These are phyloP conservation scores for Tritrichomonas foetus DNA, from an alignment of 208 protist species.

Conservation along the genomic window DNA sequence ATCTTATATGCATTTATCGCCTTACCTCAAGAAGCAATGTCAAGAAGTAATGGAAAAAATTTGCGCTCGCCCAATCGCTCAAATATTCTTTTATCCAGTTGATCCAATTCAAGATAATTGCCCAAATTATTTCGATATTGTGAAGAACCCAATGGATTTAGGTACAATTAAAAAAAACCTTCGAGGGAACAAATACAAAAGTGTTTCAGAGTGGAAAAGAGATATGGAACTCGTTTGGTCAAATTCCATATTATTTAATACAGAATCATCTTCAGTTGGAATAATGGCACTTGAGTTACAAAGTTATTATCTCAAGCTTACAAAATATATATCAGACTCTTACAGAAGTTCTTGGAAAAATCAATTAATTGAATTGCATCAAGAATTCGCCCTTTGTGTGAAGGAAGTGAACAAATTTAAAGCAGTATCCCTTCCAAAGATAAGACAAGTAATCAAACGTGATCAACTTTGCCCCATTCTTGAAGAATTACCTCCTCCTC, in stretches of 20 bases:
- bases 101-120: not conserved
- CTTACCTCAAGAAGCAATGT: too few species aligned
- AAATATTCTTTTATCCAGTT: not conserved
- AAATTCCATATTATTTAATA: not conserved
- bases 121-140: not conserved
- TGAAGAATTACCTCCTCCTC: not conserved
- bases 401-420: not conserved
- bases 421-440: not conserved
- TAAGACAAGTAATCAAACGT: not conserved
- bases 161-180: not conserved
- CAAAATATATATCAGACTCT: not conserved
- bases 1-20: too few species aligned
- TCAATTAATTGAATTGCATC: not conserved
- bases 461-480: not conserved
- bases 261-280: not conserved
- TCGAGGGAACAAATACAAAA: not conserved
- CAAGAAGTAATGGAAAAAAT: not conserved
- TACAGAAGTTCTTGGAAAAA: not conserved
- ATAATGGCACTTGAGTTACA: not conserved
- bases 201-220: not conserved
- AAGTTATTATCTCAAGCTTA: not conserved
- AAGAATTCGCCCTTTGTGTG: not conserved
- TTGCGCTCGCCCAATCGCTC: not conserved
- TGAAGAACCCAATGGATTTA: not conserved
- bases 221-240: not conserved